Evolutionary conservation across 148 eudicot genomes (phyloP).

Genomic region (Fagopyrum tataricum): DNA sequence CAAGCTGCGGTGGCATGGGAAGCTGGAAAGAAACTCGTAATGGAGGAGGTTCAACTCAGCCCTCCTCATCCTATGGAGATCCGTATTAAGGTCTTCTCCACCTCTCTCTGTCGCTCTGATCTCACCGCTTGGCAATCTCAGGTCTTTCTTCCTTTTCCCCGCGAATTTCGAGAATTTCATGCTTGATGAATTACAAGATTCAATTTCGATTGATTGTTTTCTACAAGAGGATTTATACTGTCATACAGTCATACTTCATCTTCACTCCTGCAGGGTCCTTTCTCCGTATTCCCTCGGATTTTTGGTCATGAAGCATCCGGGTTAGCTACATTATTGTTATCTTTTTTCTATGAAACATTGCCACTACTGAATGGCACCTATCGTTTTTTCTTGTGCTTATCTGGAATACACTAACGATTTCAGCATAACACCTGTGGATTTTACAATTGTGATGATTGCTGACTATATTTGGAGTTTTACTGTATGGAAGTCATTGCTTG

Average conservation of each 20-base stretch:
- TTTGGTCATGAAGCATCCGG: slow-evolving; percentile 99
- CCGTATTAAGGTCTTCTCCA: slow-evolving; percentile 71
- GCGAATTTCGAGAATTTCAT: no score
- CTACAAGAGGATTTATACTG: background rate
- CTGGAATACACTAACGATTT: background rate
- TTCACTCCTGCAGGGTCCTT: slow-evolving; percentile 49
- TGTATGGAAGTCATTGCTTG: background rate
- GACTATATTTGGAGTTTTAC: background rate
- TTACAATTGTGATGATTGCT: background rate
- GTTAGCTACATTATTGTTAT: slow-evolving; percentile 23
- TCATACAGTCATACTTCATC: background rate
- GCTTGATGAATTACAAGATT: no score
- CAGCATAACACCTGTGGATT: background rate
- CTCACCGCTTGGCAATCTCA: slow-evolving; percentile 79
- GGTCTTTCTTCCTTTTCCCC: slow-evolving; percentile 22
- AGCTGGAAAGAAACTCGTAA: slow-evolving; percentile 65
- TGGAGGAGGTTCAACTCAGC: slow-evolving; percentile 88
- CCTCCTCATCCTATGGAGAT: slow-evolving; percentile 87
- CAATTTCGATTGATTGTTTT: no score
- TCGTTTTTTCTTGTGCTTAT: background rate
- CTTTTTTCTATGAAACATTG: background rate
- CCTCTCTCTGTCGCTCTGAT: slow-evolving; percentile 92
- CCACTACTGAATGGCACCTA: background rate
- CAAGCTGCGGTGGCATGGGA: slow-evolving; percentile 95
- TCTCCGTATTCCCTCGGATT: slow-evolving; percentile 73